Conservation (phyloP, 2,329 filamentous ascomycete species). For the Ceratocystis ficicola region DNA sequence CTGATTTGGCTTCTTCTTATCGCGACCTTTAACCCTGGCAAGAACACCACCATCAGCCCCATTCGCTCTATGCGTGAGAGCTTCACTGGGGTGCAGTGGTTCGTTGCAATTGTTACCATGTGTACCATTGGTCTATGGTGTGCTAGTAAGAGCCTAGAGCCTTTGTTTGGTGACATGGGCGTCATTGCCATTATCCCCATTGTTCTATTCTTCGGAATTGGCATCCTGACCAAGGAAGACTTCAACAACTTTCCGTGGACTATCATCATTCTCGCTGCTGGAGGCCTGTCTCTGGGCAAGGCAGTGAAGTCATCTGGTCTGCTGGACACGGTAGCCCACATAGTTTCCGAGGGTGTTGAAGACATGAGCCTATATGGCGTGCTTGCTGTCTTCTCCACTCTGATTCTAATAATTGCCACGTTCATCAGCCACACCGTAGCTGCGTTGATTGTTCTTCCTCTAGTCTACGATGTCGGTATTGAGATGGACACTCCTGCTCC, state of each 20-base stretch:
- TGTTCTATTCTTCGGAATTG: conserved; percentile 89
- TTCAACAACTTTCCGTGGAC: conserved; percentile 99
- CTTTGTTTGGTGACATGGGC: conserved; percentile 91
- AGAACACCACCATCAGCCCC: conserved; percentile 77
- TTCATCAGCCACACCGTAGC: conserved; percentile 98
- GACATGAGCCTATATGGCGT: conserved; percentile 76
- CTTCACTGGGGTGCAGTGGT: conserved; percentile 84
- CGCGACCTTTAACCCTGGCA: conserved; percentile 70
- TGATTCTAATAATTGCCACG: conserved; percentile 87
- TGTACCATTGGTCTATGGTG: conserved; percentile 87
- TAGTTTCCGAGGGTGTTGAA: conserved; percentile 62
- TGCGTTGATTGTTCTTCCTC: conserved; percentile 81
- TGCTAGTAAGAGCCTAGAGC: conserved; percentile 74
- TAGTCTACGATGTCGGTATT: conserved; percentile 75
- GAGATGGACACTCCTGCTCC: conserved; percentile 83
- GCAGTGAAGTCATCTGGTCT: conserved; percentile 88
- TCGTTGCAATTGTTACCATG: conserved; percentile 74
- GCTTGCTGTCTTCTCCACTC: conserved; percentile 65
- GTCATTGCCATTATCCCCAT: conserved; percentile 95
- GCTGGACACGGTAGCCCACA: conserved; percentile 70
- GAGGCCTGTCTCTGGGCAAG: conserved; percentile 83
- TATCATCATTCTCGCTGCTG: conserved; percentile 94
- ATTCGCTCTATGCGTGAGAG: conserved; percentile 81
- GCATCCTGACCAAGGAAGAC: conserved; percentile 94
- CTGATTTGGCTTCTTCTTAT: conserved; percentile 83